phyloP scores from a whole-genome alignment of 768 basidiomycete genomes.

The Suillus bovinus region DNA sequence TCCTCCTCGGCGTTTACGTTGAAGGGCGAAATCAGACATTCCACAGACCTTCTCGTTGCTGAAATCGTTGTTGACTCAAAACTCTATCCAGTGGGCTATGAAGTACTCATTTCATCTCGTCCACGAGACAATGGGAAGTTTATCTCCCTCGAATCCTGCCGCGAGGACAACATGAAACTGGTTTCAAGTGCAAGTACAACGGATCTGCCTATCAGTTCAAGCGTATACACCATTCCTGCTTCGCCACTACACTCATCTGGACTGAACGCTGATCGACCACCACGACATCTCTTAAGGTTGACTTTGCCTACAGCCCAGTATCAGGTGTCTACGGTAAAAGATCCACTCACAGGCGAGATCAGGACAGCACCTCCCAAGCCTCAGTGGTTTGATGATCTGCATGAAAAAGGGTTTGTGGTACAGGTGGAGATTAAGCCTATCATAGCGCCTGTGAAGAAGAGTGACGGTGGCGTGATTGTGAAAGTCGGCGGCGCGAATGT shows the following conservation, averaged over 20 bases:
- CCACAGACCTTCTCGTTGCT: constrained; percentile 71
- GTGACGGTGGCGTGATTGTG: constrained; percentile 15
- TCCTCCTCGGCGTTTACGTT: constrained; percentile 60
- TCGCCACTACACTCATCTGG: constrained; percentile 80
- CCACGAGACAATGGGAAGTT: constrained; percentile 39
- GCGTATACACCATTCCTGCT: constrained; percentile 75
- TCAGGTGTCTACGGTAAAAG: constrained; percentile 70
- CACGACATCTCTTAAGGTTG: constrained; percentile 75
- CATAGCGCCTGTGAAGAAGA: constrained; percentile 27
- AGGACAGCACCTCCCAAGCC: constrained; percentile 63
- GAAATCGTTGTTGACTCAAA: constrained; percentile 84
- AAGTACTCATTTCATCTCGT: constrained; percentile 46
- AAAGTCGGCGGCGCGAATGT: constrained; percentile 41
- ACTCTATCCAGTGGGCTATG: constrained; percentile 77
- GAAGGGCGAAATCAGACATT: constrained; percentile 59
- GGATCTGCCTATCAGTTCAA: constrained; percentile 54
- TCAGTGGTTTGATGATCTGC: constrained; percentile 68
- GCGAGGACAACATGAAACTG: constrained; percentile 16
- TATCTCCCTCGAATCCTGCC: constrained; percentile 34
- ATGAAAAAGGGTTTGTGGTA: constrained; percentile 59
- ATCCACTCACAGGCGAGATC: constrained; percentile 78
- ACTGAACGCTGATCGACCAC: constrained; percentile 50
- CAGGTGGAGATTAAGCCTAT: constrained; percentile 55
- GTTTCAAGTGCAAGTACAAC: neutral
- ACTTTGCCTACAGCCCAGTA: constrained; percentile 83